These are phyloP conservation scores for Talaromyces piceae DNA, from an alignment of 2,329 filamentous ascomycete species.

Conservation along the genomic window DNA sequence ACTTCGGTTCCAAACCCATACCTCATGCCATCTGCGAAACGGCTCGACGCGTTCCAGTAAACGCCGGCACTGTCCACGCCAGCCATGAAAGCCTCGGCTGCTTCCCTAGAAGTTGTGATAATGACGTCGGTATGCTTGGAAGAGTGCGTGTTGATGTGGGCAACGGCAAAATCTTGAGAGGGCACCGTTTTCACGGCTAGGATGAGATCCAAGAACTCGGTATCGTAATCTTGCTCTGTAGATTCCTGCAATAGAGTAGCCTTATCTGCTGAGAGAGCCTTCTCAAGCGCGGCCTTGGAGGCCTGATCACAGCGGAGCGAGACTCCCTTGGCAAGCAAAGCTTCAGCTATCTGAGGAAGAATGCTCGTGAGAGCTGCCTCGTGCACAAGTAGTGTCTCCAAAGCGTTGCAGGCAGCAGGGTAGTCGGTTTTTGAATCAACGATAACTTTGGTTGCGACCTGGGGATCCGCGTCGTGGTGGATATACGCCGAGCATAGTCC, in stretches of 20 bases:
- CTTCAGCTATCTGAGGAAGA: slow-evolving; percentile 65
- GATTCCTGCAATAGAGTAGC: slow-evolving; percentile 56
- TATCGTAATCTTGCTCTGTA: slow-evolving; percentile 65
- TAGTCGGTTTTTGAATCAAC: slow-evolving; percentile 93
- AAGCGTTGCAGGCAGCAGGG: slow-evolving; percentile 86
- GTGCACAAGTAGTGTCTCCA: slow-evolving; percentile 88
- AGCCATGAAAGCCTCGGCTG: slow-evolving; percentile 76
- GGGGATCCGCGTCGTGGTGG: slow-evolving; percentile 65
- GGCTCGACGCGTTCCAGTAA: slow-evolving; percentile 94
- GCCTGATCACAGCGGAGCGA: slow-evolving; percentile 68
- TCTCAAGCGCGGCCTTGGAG: slow-evolving; percentile 57
- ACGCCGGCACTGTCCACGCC: slow-evolving; percentile 83
- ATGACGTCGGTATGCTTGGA: slow-evolving; percentile 94
- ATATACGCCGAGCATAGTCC: slow-evolving; percentile 85
- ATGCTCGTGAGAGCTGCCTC: slow-evolving; percentile 58
- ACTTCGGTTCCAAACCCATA: slow-evolving; percentile 98
- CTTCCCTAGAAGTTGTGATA: slow-evolving; percentile 59
- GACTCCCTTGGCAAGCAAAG: slow-evolving; percentile 69
- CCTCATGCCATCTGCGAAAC: slow-evolving; percentile 92
- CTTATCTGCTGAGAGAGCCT: slow-evolving; percentile 37
- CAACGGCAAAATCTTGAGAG: slow-evolving; percentile 57
- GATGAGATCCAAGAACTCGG: slow-evolving; percentile 80
- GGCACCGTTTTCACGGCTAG: slow-evolving; percentile 76
- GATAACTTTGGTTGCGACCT: slow-evolving; percentile 66
- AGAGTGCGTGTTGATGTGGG: slow-evolving; percentile 85